Percentiles rank a stretch among this genome's conserved stretches.
These are phyloP conservation scores for Glycyrrhiza uralensis DNA, from an alignment of 306 rosid species.

Conservation along the genomic window DNA sequence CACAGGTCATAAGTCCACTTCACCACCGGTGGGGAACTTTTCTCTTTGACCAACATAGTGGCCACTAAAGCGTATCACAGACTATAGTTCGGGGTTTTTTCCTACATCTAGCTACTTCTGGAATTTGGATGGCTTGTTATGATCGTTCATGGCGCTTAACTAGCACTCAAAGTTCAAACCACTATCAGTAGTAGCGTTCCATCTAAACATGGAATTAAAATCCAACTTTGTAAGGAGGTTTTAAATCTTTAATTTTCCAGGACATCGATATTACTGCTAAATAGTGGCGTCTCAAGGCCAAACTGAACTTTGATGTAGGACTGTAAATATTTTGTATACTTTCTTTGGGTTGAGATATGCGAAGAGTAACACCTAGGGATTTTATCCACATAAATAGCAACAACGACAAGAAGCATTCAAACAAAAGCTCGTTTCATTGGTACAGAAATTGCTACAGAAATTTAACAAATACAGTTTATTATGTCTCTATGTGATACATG, in stretches of 20 bases:
- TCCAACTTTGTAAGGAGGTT: background rate
- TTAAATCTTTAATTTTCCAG: background rate
- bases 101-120: too few relatives aligned
- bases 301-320: background rate
- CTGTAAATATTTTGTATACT: background rate
- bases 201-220: background rate
- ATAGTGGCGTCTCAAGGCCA: background rate
- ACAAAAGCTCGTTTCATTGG: too few relatives aligned
- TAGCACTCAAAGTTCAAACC: too few relatives aligned
- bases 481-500: conserved; percentile 5
- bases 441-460: background rate
- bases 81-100: too few relatives aligned
- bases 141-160: too few relatives aligned
- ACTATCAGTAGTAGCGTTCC: too few relatives aligned
- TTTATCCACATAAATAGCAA: background rate
- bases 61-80: too few relatives aligned
- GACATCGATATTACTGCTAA: background rate
- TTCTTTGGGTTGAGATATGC: background rate
- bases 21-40: too few relatives aligned
- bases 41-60: too few relatives aligned
- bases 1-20: too few relatives aligned
- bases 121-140: too few relatives aligned
- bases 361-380: background rate
- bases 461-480: background rate
- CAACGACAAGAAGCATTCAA: too few relatives aligned